Conservation (phyloP, 495 filamentous ascomycete species). For the Penicillium dipodomyicola region DNA sequence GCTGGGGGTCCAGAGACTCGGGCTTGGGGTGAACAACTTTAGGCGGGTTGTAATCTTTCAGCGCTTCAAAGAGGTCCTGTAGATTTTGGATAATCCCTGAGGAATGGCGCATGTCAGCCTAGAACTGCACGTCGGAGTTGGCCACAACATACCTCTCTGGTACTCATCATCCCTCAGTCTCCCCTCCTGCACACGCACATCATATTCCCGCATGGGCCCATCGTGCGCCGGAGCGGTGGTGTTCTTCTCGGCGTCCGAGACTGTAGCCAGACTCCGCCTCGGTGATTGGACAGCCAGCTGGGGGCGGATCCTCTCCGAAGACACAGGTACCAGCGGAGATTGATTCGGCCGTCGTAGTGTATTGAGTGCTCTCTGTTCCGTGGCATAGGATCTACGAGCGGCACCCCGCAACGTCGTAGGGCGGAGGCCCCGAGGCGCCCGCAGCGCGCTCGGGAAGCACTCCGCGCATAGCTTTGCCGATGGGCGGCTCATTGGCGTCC, state of each 20-base stretch:
- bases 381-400: slow-evolving; percentile 10
- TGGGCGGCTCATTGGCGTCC: slow-evolving; percentile 31
- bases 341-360: slow-evolving; percentile 5
- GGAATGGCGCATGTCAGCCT: slow-evolving; percentile 8
- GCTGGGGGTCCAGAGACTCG: slow-evolving; percentile 62
- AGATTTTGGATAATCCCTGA: slow-evolving; percentile 81
- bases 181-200: slow-evolving; percentile 68
- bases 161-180: slow-evolving; percentile 81
- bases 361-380: slow-evolving; percentile 9
- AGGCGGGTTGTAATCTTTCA: slow-evolving; percentile 69
- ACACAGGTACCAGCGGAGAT: background rate
- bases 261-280: slow-evolving; percentile 23
- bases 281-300: slow-evolving; percentile 11
- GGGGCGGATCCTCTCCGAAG: background rate
- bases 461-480: slow-evolving; percentile 37
- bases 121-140: background rate
- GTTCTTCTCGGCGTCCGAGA: slow-evolving; percentile 10
- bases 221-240: slow-evolving; percentile 21
- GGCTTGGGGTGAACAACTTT: slow-evolving; percentile 72
- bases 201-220: slow-evolving; percentile 86
- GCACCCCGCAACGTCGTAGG: slow-evolving; percentile 21
- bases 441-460: slow-evolving; percentile 33
- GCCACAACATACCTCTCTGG: slow-evolving; percentile 65
- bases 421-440: slow-evolving; percentile 24
- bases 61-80: slow-evolving; percentile 83